Percentiles rank a stretch among this genome's conserved stretches.
Evolutionary conservation across 768 basidiomycete genomes (phyloP).

Genomic region (Cantharellus cinnabarinus): DNA sequence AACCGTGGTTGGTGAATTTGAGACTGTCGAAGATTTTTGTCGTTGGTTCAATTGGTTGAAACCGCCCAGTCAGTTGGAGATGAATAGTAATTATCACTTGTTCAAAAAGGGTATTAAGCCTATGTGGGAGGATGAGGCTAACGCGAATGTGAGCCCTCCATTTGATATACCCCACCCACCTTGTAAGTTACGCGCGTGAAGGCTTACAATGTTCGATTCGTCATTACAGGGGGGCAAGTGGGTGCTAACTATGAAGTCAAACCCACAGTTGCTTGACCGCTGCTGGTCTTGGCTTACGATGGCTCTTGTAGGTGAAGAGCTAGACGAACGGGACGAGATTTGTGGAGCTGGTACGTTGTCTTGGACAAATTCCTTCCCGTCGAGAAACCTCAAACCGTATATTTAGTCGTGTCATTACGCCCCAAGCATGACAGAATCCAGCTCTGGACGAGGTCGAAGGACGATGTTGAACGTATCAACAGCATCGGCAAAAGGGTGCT

Average conservation of each 20-base stretch:
- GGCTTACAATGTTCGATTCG: not conserved
- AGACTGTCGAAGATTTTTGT: conserved; percentile 78
- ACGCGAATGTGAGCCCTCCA: conserved; percentile 30
- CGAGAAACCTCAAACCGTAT: not conserved
- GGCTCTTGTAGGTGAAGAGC: conserved; percentile 67
- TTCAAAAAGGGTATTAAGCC: conserved; percentile 90
- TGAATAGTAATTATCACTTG: conserved; percentile 84
- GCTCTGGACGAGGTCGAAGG: conserved; percentile 72
- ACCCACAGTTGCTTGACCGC: conserved; percentile 55
- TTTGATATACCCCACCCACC: not conserved
- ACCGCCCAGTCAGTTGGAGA: conserved; percentile 70
- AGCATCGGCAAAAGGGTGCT: conserved; percentile 65
- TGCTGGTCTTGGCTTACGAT: conserved; percentile 84
- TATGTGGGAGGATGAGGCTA: conserved; percentile 94
- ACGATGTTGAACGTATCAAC: conserved; percentile 71
- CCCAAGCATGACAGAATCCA: conserved; percentile 82
- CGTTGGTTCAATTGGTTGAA: conserved; percentile 90
- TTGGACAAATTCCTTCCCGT: not conserved
- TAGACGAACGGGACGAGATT: conserved; percentile 49
- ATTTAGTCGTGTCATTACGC: conserved; percentile 59
- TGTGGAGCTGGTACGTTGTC: conserved; percentile 24
- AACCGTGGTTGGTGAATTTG: conserved; percentile 72
- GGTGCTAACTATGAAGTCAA: conserved; percentile 84
- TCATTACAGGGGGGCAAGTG: conserved; percentile 56
- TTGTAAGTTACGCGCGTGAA: not conserved